A percentile compares a stretch with the other conserved stretches of the same genome.
phyloP scores from a whole-genome alignment of 768 basidiomycete genomes.

The Lentinula sp. region DNA sequence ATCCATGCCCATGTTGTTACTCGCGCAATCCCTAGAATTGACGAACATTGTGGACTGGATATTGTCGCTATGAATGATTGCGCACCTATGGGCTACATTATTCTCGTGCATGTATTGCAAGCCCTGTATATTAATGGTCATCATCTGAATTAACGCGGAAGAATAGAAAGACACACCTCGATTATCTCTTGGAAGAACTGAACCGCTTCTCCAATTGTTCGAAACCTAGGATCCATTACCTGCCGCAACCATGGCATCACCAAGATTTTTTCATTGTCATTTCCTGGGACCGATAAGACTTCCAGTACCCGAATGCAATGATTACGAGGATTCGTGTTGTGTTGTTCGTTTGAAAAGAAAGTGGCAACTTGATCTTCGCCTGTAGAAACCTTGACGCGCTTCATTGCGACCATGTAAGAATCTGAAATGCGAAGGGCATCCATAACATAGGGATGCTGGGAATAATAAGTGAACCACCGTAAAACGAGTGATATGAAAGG shows the following conservation, averaged over 20 bases:
- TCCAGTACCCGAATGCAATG: constrained; percentile 24
- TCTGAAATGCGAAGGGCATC: constrained; percentile 17
- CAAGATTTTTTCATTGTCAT: constrained; percentile 11
- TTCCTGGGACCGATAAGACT: constrained; percentile 13
- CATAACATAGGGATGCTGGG: constrained; percentile 1
- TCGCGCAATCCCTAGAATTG: neutral
- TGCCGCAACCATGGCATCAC: constrained; percentile 22
- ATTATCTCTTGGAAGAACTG: constrained; percentile 23
- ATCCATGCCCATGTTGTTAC: constrained; percentile 2
- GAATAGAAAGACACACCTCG: constrained; percentile 15
- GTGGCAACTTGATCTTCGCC: constrained; percentile 12
- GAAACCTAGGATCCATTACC: constrained; percentile 15
- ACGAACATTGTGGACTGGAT: neutral
- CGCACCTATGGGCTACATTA: constrained; percentile 18
- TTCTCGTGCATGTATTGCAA: constrained; percentile 25
- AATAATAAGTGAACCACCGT: neutral
- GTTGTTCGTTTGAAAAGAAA: constrained; percentile 12
- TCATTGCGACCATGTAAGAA: constrained; percentile 14
- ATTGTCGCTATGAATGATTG: neutral
- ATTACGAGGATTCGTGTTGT: constrained; percentile 17
- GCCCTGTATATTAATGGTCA: constrained; percentile 13
- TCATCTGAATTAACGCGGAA: neutral
- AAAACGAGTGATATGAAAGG: neutral
- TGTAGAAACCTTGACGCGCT: constrained; percentile 7
- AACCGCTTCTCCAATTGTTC: constrained; percentile 23